Evolutionary conservation across 2,329 filamentous ascomycete species (phyloP).

Genomic region (Sphaerulina musiva): DNA sequence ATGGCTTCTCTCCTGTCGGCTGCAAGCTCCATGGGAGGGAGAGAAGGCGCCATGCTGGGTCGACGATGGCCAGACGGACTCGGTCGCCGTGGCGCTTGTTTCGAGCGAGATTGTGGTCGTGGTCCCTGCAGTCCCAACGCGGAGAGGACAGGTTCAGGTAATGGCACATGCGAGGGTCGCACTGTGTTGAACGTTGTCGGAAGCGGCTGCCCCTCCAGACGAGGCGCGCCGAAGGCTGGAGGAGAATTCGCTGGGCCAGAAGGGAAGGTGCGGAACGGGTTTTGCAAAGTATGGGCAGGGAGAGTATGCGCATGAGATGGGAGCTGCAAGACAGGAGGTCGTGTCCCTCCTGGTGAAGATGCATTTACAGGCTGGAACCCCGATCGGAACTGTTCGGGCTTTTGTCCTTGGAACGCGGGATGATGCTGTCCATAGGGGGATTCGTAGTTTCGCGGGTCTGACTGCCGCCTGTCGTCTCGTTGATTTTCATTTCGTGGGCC

Average conservation of each 20-base stretch:
- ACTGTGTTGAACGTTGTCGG: neutral
- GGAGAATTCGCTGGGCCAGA: neutral
- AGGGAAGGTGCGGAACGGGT: constrained; percentile 6
- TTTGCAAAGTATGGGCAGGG: neutral
- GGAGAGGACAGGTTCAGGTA: constrained; percentile 5
- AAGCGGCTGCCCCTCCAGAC: neutral
- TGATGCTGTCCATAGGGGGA: constrained; percentile 44
- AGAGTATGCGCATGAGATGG: neutral
- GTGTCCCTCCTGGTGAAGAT: neutral
- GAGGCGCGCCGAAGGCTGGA: neutral
- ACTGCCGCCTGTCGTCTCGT: neutral
- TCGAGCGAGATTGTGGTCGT: constrained; percentile 2
- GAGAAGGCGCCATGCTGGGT: neutral
- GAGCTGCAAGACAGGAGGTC: neutral
- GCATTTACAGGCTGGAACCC: neutral
- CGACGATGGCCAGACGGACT: constrained; percentile 3
- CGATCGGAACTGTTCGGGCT: constrained; percentile 23
- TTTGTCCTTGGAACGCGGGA: constrained; percentile 26
- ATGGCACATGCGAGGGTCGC: constrained; percentile 2
- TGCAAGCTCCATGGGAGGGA: neutral
- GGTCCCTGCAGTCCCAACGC: constrained; percentile 4
- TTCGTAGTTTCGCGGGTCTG: constrained; percentile 20
- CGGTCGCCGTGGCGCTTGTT: neutral
- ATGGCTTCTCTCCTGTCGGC: neutral
- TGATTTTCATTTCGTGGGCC: neutral